Base-by-base conservation (phyloP, 257 asterid genomes). In the Nicotiana otophora region DNA sequence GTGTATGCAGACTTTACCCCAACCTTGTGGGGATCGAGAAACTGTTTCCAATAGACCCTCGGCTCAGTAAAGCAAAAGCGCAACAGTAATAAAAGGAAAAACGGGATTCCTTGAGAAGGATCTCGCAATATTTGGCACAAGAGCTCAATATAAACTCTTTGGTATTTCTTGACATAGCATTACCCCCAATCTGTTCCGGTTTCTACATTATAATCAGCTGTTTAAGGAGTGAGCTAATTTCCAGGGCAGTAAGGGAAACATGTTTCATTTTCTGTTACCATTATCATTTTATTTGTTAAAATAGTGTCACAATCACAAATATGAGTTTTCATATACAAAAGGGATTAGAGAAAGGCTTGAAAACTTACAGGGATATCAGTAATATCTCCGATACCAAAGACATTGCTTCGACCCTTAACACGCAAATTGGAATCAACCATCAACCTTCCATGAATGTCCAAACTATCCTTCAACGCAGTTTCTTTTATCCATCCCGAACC, bases 301-400 rank as follows among this genome's bases (percentile, higher is more conserved):
- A 26, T 16, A n/a, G 42, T 6, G 23, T 46, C 1, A 23, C 8
- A 53, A 19, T 28, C 23, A 76, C 36, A 4, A 61, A 2, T 42
- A 20, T 72, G 42, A 74, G 61, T 46, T 74, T 48, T 26, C 26
- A 15, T 14, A 48, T 48, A 62, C 26, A 74, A 74, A 74, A 74
- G 15, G 26, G 26, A 4, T 42, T 48, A 42, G 61, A 23, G 39
- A 23, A 4, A 46, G 60, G 20, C 20, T 31, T 34, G 20, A 36
- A 7, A 10, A 70, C 83, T 66, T 1, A 81, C 83, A 30, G 74
- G 74, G 67, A 66, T 81, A 81, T 81, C 64, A 53, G 76, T 70
- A 51, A 81, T 81, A 42, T 81, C 83, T 81, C 83, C 83, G 15
- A 81, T 66, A 28, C 78, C 83, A 64, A 81, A 81, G 34, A 81